phyloP scores from a whole-genome alignment of 2,329 filamentous ascomycete genomes.

The Fonsecaea nubica region DNA sequence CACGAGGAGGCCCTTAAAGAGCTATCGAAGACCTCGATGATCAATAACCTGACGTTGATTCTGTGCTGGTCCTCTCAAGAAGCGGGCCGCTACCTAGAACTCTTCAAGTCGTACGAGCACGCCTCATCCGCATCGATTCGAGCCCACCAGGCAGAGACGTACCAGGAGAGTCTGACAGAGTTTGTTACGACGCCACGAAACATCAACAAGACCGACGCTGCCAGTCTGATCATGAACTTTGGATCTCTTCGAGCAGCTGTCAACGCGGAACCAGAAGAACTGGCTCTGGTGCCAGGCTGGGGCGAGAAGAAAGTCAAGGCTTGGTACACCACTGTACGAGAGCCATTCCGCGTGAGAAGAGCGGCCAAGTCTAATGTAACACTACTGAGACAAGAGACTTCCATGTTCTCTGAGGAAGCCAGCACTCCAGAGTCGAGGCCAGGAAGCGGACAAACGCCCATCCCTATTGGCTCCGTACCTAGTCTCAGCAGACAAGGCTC shows the following conservation, averaged over 20 bases:
- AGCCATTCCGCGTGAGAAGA: conserved; percentile 80
- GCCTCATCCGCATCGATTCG: conserved; percentile 81
- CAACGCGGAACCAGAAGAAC: conserved; percentile 85
- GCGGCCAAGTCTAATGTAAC: conserved; percentile 63
- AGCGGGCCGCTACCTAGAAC: conserved; percentile 88
- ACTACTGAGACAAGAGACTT: conserved; percentile 35
- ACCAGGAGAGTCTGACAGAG: conserved; percentile 85
- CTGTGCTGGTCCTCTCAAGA: conserved; percentile 95
- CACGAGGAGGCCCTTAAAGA: conserved; percentile 90
- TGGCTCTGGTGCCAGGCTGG: conserved; percentile 87
- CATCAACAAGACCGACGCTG: conserved; percentile 93
- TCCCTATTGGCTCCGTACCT: conserved; percentile 42
- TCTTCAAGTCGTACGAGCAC: conserved; percentile 94
- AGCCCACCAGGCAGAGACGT: conserved; percentile 81
- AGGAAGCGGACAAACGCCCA: conserved; percentile 39
- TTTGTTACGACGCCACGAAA: conserved; percentile 89
- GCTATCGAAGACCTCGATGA: conserved; percentile 86
- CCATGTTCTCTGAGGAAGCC: conserved; percentile 19
- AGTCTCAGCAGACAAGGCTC: conserved; percentile 25
- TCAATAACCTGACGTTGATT: conserved; percentile 91
- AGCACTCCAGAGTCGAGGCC: conserved; percentile 41
- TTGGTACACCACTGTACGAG: conserved; percentile 81
- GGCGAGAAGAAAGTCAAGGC: conserved; percentile 91
- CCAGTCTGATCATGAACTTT: conserved; percentile 88
- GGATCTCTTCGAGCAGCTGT: conserved; percentile 85